Evolutionary conservation across 306 rosid species (phyloP).

Genomic region (Benincasa hispida): DNA sequence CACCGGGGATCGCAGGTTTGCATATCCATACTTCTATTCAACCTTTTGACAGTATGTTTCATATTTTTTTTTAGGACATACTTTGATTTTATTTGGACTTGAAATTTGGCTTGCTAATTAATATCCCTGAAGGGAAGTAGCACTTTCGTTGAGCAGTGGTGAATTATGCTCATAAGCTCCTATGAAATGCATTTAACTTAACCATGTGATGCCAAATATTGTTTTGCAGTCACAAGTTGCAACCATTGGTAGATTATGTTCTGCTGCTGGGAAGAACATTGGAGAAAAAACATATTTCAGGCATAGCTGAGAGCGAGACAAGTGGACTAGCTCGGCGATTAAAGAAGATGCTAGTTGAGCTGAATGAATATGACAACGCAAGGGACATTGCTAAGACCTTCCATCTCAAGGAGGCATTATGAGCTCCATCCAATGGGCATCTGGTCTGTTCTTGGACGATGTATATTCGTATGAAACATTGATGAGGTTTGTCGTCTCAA

Average conservation of each 20-base stretch:
- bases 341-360: conserved; percentile 84
- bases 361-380: conserved; percentile 76
- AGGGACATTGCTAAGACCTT: conserved; percentile 64
- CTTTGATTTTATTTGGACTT: background rate
- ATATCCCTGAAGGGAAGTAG: background rate
- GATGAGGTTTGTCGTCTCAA: background rate
- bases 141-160: background rate
- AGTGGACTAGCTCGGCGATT: conserved; percentile 68
- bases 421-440: conserved; percentile 7
- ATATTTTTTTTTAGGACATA: background rate
- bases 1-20: conserved; percentile 51
- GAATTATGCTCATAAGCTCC: background rate
- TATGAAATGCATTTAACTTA: background rate
- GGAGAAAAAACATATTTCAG: conserved; percentile 50
- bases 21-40: background rate
- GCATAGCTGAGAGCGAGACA: conserved; percentile 38
- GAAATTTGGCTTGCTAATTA: background rate
- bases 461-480: background rate
- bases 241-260: conserved; percentile 63
- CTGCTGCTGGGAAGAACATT: conserved; percentile 49
- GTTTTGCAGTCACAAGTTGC: conserved; percentile 56
- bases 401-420: conserved; percentile 80
- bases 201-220: background rate
- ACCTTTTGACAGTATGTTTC: background rate
- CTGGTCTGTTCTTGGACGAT: background rate